These are phyloP conservation scores for Actinomucor elegans DNA, from an alignment of 371 early-diverging fungal species.

Conservation along the genomic window DNA sequence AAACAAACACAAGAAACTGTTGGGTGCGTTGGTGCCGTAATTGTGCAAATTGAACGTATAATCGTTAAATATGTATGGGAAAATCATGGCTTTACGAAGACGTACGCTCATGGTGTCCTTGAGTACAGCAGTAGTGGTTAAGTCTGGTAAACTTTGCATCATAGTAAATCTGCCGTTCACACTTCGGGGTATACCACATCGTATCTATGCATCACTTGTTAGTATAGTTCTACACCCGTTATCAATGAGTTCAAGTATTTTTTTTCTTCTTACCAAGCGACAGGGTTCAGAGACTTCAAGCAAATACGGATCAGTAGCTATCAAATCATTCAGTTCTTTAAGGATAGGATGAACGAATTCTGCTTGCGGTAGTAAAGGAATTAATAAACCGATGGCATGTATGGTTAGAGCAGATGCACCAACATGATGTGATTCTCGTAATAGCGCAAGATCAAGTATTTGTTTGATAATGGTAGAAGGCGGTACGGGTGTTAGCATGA, in stretches of 20 bases:
- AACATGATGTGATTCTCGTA: constrained; percentile 44
- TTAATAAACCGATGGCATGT: constrained; percentile 47
- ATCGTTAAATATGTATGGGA: constrained; percentile 58
- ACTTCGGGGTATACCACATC: constrained; percentile 45
- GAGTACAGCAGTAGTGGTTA: constrained; percentile 34
- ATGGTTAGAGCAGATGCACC: constrained; percentile 46
- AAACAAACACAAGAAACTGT: constrained; percentile 62
- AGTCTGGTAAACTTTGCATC: constrained; percentile 38
- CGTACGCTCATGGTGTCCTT: constrained; percentile 41
- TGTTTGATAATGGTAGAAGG: constrained; percentile 42
- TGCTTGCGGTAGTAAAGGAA: constrained; percentile 43
- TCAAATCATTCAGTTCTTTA: constrained; percentile 43
- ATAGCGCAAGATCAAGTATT: constrained; percentile 46
- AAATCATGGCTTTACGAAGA: constrained; percentile 49
- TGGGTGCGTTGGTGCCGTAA: constrained; percentile 59
- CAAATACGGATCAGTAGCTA: constrained; percentile 43
- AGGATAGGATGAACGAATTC: constrained; percentile 46
- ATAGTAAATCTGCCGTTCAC: constrained; percentile 39
- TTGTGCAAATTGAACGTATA: constrained; percentile 65
- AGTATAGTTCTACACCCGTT: too few relatives aligned
- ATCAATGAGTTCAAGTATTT: too few relatives aligned
- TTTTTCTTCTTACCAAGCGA: constrained; percentile 48
- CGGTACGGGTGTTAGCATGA: constrained; percentile 54
- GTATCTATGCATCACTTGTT: constrained; percentile 28
- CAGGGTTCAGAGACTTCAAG: constrained; percentile 51